Percentiles rank a stretch among this genome's conserved stretches.
Evolutionary conservation across 352 stramenopile species (phyloP).

Genomic region (Phytopythium litorale): DNA sequence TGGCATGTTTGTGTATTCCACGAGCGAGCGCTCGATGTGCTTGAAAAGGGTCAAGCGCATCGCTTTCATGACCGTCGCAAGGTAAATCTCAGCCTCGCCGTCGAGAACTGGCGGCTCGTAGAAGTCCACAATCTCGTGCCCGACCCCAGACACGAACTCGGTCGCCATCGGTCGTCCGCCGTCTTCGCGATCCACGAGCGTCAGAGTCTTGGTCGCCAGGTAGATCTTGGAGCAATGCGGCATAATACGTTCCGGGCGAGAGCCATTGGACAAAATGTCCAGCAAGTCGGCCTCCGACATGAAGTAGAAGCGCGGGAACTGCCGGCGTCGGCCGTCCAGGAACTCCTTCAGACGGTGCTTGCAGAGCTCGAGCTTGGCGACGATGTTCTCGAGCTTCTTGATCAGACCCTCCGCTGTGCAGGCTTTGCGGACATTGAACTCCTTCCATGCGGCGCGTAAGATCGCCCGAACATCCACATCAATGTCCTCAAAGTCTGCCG

Average conservation of each 20-base stretch:
- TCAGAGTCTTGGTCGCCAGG: conserved; percentile 91
- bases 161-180: conserved; percentile 81
- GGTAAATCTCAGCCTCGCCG: conserved; percentile 97
- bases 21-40: conserved; percentile 91
- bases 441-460: conserved; percentile 82
- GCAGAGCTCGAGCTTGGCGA: conserved; percentile 92
- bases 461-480: conserved; percentile 91
- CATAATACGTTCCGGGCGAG: conserved; percentile 92
- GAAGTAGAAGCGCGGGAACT: conserved; percentile 94
- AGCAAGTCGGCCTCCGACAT: conserved; percentile 91
- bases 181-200: conserved; percentile 54
- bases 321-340: conserved; percentile 90
- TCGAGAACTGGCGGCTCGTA: conserved; percentile 89
- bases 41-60: conserved; percentile 95
- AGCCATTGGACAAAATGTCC: conserved; percentile 95
- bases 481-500: conserved; percentile 92
- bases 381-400: conserved; percentile 88
- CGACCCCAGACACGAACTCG: conserved; percentile 92
- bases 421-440: conserved; percentile 86
- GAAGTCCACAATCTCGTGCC: conserved; percentile 93
- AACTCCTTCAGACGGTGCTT: conserved; percentile 96
- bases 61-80: conserved; percentile 93
- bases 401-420: conserved; percentile 90
- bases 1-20: conserved; percentile 88
- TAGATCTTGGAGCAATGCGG: conserved; percentile 96